These are phyloP conservation scores for Candida insectorum DNA, from an alignment of 805 yeast species.

Conservation along the genomic window DNA sequence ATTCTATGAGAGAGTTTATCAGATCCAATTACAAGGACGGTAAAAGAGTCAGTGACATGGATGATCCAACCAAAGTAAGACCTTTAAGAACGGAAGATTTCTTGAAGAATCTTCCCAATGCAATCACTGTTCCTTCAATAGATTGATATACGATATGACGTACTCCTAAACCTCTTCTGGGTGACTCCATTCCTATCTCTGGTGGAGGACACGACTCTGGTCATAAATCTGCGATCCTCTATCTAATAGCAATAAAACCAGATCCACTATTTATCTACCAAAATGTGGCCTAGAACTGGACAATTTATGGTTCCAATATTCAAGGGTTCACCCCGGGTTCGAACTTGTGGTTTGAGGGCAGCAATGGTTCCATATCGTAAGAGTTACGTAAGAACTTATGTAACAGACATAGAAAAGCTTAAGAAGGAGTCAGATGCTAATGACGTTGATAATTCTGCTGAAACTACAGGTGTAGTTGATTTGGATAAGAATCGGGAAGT, in stretches of 20 bases:
- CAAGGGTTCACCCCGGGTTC: too few species aligned
- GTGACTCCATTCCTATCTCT: too few species aligned
- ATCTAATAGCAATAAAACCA: too few species aligned
- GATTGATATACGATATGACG: slow-evolving; percentile 14
- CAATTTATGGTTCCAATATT: too few species aligned
- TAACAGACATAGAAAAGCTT: slow-evolving; percentile 27
- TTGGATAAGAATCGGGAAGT: slow-evolving; percentile 26
- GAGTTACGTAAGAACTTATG: slow-evolving; percentile 4
- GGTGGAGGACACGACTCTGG: not conserved
- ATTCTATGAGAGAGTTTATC: slow-evolving; percentile 84
- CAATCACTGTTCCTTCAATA: slow-evolving; percentile 16
- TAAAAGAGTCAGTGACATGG: slow-evolving; percentile 21
- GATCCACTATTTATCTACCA: too few species aligned
- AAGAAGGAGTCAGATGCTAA: slow-evolving; percentile 25
- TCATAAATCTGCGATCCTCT: too few species aligned
- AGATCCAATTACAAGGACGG: slow-evolving; percentile 48
- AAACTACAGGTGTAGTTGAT: slow-evolving; percentile 41
- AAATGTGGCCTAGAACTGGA: too few species aligned
- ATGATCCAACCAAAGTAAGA: slow-evolving; percentile 39
- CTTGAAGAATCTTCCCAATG: slow-evolving; percentile 26
- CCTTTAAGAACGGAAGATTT: slow-evolving; percentile 68
- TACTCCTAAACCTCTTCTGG: too few species aligned
- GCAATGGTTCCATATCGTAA: too few species aligned
- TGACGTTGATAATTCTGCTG: slow-evolving; percentile 29
- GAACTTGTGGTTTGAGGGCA: too few species aligned